phyloP scores from a whole-genome alignment of 805 yeast genomes.

The Yamadazyma paraphyllophila region DNA sequence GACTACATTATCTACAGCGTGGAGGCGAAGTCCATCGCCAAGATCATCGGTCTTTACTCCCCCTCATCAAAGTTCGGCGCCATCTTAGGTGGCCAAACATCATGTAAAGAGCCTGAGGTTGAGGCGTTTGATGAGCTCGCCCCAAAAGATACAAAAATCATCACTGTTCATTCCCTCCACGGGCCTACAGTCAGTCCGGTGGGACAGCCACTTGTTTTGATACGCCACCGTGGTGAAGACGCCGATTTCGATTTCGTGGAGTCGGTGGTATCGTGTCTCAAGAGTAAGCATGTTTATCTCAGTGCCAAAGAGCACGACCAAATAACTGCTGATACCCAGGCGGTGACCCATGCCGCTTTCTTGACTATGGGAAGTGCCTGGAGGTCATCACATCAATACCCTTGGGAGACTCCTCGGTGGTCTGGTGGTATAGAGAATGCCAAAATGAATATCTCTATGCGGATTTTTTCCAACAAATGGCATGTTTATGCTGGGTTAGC shows the following conservation, averaged over 20 bases:
- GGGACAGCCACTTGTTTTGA: constrained; percentile 90
- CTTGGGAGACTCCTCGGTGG: constrained; percentile 88
- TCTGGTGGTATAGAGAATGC: constrained; percentile 95
- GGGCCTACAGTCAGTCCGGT: constrained; percentile 88
- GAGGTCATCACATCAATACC: constrained; percentile 78
- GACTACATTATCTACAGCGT: constrained; percentile 89
- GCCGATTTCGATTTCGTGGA: constrained; percentile 58
- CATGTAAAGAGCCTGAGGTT: constrained; percentile 90
- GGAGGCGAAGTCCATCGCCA: constrained; percentile 81
- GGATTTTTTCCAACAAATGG: constrained; percentile 93
- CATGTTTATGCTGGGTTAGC: constrained; percentile 98
- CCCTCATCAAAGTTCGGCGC: constrained; percentile 86
- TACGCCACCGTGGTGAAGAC: constrained; percentile 65
- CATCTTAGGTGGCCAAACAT: constrained; percentile 97
- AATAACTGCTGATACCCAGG: constrained; percentile 98
- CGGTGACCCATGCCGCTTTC: constrained; percentile 97
- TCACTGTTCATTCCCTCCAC: constrained; percentile 88
- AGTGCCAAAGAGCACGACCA: constrained; percentile 88
- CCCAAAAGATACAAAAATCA: constrained; percentile 78
- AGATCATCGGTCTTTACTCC: constrained; percentile 74
- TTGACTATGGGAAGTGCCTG: constrained; percentile 97
- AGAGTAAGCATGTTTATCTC: constrained; percentile 73
- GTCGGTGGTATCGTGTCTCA: constrained; percentile 62
- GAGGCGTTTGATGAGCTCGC: constrained; percentile 73
- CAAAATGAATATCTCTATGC: constrained; percentile 84